Evolutionary conservation across 2,329 filamentous ascomycete genomes (phyloP).

Genomic region (Cytospora mali): DNA sequence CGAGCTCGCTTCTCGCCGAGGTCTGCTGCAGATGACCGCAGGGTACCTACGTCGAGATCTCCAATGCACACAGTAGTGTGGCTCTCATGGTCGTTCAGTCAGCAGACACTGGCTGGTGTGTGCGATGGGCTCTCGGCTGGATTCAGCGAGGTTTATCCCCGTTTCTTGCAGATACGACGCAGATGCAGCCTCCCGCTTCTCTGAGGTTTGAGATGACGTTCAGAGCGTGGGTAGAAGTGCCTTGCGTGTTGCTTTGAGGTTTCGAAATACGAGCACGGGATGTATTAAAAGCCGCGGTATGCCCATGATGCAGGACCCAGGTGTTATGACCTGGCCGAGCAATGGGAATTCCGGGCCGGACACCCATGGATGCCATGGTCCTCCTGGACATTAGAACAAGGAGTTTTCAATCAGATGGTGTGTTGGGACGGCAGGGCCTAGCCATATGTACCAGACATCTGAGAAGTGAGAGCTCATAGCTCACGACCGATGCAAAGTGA

Average conservation of each 20-base stretch:
- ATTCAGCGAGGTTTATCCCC: conserved; percentile 3
- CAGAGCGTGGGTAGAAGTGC: not conserved
- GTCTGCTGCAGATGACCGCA: not conserved
- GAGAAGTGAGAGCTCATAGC: too few relatives aligned
- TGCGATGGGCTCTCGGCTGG: conserved; percentile 1
- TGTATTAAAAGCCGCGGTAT: not conserved
- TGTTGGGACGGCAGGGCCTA: not conserved
- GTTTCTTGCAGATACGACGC: conserved; percentile 10
- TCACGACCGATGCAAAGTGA: not conserved
- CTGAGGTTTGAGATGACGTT: not conserved
- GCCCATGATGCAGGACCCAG: too few relatives aligned
- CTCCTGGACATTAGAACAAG: not conserved
- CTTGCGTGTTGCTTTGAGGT: not conserved
- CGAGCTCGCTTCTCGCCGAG: not conserved
- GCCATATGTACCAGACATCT: too few relatives aligned
- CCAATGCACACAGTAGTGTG: not conserved
- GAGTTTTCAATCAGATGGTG: not conserved
- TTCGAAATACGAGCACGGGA: not conserved
- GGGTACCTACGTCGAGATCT: not conserved
- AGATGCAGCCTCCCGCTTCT: not conserved
- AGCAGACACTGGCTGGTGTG: too few relatives aligned
- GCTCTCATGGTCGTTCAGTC: too few relatives aligned
- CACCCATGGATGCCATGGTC: not conserved
- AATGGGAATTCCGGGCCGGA: not conserved
- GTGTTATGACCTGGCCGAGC: not conserved